phyloP scores from a whole-genome alignment of 306 rosid genomes.

The Senna tora region DNA sequence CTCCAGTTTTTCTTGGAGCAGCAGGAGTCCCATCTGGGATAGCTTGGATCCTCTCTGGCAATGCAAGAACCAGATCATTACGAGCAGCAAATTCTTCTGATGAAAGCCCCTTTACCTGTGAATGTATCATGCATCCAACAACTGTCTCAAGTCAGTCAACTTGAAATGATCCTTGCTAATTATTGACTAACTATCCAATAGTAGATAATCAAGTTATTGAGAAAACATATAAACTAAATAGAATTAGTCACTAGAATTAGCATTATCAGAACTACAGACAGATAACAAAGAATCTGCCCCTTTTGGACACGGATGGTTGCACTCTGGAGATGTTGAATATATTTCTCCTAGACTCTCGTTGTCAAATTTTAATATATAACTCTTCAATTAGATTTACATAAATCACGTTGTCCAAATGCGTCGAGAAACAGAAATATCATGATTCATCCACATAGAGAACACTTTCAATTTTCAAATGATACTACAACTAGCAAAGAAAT shows the following conservation, averaged over 20 bases:
- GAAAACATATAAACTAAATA: not conserved
- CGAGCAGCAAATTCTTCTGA: slow-evolving; percentile 93
- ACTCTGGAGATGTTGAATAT: not conserved
- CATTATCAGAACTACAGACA: slow-evolving; percentile 11
- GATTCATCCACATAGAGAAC: not conserved
- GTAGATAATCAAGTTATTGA: not conserved
- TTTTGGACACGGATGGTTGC: slow-evolving; percentile 1
- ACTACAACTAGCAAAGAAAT: not conserved
- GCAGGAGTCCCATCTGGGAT: slow-evolving; percentile 94
- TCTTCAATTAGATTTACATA: too few species aligned
- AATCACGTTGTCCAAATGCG: too few species aligned
- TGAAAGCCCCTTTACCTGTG: slow-evolving; percentile 72
- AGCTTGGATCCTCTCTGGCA: slow-evolving; percentile 92
- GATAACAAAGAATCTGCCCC: not conserved
- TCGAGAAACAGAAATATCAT: too few species aligned
- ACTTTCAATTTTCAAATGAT: not conserved
- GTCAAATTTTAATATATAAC: too few species aligned
- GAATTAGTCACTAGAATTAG: not conserved
- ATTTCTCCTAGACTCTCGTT: slow-evolving; percentile 3
- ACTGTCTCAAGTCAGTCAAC: not conserved
- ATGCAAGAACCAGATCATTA: slow-evolving; percentile 90
- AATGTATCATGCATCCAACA: slow-evolving; percentile 15
- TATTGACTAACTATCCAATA: not conserved
- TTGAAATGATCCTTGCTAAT: slow-evolving; percentile 9
- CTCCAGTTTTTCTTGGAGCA: slow-evolving; percentile 74